Evolutionary conservation across 352 stramenopile genomes (phyloP).

Genomic region (Globisporangium recalcitrans): DNA sequence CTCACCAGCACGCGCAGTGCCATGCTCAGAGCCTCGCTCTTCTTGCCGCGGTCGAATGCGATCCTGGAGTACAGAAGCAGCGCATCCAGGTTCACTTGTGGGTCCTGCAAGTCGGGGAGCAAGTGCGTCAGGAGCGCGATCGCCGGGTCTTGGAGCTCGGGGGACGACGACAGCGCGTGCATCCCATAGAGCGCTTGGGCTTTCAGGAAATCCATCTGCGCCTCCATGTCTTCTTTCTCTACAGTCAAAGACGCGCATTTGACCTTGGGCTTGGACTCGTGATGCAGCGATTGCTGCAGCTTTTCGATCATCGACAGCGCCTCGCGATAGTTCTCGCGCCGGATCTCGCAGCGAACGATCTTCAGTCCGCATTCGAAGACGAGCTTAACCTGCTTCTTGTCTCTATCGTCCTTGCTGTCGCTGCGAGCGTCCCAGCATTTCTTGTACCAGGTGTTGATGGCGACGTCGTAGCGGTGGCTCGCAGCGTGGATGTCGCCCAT

Average conservation of each 20-base stretch:
- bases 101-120: slow-evolving; percentile 45
- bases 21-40: slow-evolving; percentile 64
- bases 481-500: slow-evolving; percentile 47
- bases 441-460: slow-evolving; percentile 33
- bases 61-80: slow-evolving; percentile 58
- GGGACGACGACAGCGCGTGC: slow-evolving; percentile 17
- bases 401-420: not conserved
- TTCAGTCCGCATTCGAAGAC: slow-evolving; percentile 38
- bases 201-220: slow-evolving; percentile 45
- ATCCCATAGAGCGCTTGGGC: slow-evolving; percentile 46
- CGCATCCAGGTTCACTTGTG: slow-evolving; percentile 56
- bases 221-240: slow-evolving; percentile 25
- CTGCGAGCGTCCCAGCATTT: slow-evolving; percentile 38
- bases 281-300: slow-evolving; percentile 34
- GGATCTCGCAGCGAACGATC: slow-evolving; percentile 41
- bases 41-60: slow-evolving; percentile 52
- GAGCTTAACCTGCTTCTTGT: not conserved
- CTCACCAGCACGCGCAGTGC: slow-evolving; percentile 52
- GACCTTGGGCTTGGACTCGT: slow-evolving; percentile 17
- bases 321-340: slow-evolving; percentile 20
- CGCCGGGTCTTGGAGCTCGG: slow-evolving; percentile 42
- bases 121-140: slow-evolving; percentile 53
- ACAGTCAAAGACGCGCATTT: not conserved
- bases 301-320: slow-evolving; percentile 38
- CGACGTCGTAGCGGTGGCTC: slow-evolving; percentile 35